Base-by-base conservation (phyloP, 306 rosid species). In the Medicago lupulina region DNA sequence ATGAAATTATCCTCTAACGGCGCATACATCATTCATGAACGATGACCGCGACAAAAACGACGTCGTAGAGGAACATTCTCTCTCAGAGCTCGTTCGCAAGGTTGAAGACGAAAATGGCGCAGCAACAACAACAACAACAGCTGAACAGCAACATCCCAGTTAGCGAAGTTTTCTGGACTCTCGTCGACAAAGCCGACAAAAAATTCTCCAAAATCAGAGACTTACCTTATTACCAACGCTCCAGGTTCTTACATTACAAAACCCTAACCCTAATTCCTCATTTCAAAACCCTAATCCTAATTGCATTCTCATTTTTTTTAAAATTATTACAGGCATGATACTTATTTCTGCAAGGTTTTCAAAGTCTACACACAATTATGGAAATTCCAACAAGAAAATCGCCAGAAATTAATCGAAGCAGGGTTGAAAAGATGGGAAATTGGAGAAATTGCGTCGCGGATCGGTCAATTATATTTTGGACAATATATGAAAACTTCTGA, bases 371-470 rank as follows among this genome's bases (percentile, higher is more conserved):
- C 98, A 0, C 92, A 89, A 74, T 80, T 95, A 71, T 95, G 97
- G 98, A 95, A 95, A 80, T 87, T 92, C 68, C 98, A 92, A 81
- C 97, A 95, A 68, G 97, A 92, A 82, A 90, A 95, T 76, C 92
- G 97, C 23, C 97, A 90, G 70, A 95, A 95, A 83, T 77, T 95
- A 65, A 88, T 95, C 9, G 98, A 95, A 15, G 78, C 97, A 0
- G 98, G 98, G 17, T 86, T 95, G 14, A 87, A 85, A 74, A 81
- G 98, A 57, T 87, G 96, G 89, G 97, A 92, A 78, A 92, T 95
- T 60, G 98, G 97, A 3, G 98, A 95, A 83, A 95, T 95, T 69
- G 98, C 98, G 0, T 95, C 98, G 13, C 90, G 97, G 36, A 95
- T 95, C 40, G 97, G 96, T 7, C 97, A 95, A 77, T 89, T 95